Evolutionary conservation across 441 rosid genomes (phyloP).

Genomic region (Theobroma grandiflorum): DNA sequence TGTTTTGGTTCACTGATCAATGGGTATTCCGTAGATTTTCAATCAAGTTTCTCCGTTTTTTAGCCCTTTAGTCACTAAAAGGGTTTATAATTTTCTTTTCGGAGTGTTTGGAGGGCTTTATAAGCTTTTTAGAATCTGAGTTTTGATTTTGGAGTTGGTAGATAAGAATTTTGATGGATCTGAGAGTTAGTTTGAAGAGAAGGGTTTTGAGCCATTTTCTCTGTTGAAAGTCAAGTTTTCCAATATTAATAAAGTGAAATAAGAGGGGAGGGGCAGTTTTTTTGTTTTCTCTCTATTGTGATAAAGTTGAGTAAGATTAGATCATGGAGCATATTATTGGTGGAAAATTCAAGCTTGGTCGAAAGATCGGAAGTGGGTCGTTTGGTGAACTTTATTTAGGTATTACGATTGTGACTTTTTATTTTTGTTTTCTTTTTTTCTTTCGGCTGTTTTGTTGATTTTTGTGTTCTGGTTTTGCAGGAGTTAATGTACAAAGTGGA

Average conservation of each 20-base stretch:
- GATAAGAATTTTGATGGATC: conserved; percentile 39
- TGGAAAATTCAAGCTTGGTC: conserved; percentile 76
- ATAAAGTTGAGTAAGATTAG: conserved; percentile 34
- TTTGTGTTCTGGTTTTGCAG: conserved; percentile 37
- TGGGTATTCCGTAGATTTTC: conserved; percentile 38
- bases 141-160: conserved; percentile 18
- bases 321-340: conserved; percentile 62
- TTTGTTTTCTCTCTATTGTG: neutral
- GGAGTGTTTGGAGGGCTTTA: neutral
- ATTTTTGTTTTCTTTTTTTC: neutral
- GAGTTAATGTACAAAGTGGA: conserved; percentile 65
- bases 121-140: conserved; percentile 4
- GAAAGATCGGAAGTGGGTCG: conserved; percentile 82
- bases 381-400: conserved; percentile 76
- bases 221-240: conserved; percentile 26
- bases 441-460: conserved; percentile 1
- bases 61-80: neutral
- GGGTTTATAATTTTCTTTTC: neutral
- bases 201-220: conserved; percentile 32
- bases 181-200: conserved; percentile 33
- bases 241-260: conserved; percentile 8
- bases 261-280: neutral
- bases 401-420: conserved; percentile 28
- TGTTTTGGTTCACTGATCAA: conserved; percentile 27
- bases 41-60: conserved; percentile 20